Evolutionary conservation across 768 basidiomycete genomes (phyloP), one percentile per base, ranked within the genome.

Genomic region (Calocybe indica): DNA sequence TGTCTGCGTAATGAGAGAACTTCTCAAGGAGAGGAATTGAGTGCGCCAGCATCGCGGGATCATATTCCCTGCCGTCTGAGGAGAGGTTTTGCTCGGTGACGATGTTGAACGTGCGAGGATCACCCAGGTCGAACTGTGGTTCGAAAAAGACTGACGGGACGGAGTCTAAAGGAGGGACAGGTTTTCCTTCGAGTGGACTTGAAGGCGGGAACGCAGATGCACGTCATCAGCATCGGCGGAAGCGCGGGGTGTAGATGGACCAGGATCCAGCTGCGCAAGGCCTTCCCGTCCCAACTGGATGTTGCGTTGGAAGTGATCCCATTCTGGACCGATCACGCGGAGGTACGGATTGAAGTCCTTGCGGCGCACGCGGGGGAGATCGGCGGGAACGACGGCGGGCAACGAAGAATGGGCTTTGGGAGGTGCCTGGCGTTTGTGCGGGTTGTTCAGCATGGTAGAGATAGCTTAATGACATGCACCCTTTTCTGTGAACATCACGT

Each of bases 361-460:
- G 47, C 85, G 75, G 41, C 79, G 76, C 7, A 93, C 86, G 46
- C 88, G 85, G 30, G 89, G 87, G 6, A 94, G 76, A 48, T 84
- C 82, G 1, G 86, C 84, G 6, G 84, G 79, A 2, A 78, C 76
- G 2, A 83, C 81, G 32, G 85, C 64, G 1, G 89, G 86, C 12
- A 97, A 70, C 0, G 82, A 65, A 1, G 92, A 88, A 55, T 94
- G 89, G 0, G 92, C 82, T 61, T 95, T 90, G 30, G 94, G 87
- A 9, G 94, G 92, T 6, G 87, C 85, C 41, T 87, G 84, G 33
- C 74, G 78, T 65, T 85, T 88, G 58, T 86, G 83, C 1, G 94
- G 94, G 57, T 88, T 92, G 58, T 93, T 93, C 44, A 96, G 78
- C 28, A 96, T 89, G 12, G 90, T 93, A 7, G 93, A 94, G 53